phyloP scores from a whole-genome alignment of 768 basidiomycete genomes.

The Amanita exitialis region DNA sequence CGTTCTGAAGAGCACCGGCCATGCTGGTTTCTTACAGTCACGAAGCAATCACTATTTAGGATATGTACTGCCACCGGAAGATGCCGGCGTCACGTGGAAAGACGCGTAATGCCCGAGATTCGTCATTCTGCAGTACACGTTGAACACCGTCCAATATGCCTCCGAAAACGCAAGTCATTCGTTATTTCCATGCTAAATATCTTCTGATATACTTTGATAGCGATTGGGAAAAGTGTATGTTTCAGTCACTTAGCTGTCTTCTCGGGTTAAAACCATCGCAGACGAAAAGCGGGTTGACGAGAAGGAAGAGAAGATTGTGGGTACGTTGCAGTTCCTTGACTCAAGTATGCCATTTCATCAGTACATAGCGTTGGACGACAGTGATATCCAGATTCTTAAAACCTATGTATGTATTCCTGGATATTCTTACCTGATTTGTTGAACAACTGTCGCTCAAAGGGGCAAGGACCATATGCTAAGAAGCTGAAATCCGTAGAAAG shows the following conservation, averaged over 20 bases:
- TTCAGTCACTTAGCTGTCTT: background rate
- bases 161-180: conserved; percentile 80
- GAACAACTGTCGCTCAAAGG: conserved; percentile 34
- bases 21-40: conserved; percentile 27
- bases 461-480: conserved; percentile 94
- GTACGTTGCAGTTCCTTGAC: conserved; percentile 26
- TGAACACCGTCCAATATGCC: conserved; percentile 50
- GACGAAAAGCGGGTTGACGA: conserved; percentile 81
- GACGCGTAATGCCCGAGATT: conserved; percentile 22
- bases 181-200: background rate
- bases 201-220: conserved; percentile 29
- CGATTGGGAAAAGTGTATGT: conserved; percentile 97
- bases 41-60: background rate
- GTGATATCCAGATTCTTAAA: conserved; percentile 97
- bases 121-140: conserved; percentile 10
- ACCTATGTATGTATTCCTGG: conserved; percentile 64
- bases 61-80: conserved; percentile 8
- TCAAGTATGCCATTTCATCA: conserved; percentile 6
- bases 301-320: conserved; percentile 93
- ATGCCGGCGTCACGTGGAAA: conserved; percentile 17
- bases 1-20: conserved; percentile 92
- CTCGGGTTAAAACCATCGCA: conserved; percentile 19
- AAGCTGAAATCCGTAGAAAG: conserved; percentile 81
- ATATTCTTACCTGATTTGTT: background rate
- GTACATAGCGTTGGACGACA: conserved; percentile 80